Percentiles rank a stretch among this genome's conserved stretches.
Conservation (phyloP, 306 rosid genomes). For the Hylodesmum podocarpum region DNA sequence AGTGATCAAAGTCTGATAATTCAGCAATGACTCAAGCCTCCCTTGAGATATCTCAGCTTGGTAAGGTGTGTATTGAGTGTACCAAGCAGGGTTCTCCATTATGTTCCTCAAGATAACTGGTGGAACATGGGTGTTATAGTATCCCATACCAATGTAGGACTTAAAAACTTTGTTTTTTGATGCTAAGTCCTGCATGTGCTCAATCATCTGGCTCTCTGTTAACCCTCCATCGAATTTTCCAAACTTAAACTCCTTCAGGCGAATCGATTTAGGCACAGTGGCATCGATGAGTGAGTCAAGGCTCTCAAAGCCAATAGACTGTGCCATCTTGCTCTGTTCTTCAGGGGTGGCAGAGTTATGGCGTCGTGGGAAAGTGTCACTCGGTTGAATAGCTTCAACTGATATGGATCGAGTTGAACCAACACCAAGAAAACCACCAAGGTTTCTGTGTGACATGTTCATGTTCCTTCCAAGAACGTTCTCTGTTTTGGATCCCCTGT, state of each 20-base stretch:
- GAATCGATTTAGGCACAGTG: constrained; percentile 90
- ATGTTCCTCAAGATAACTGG: constrained; percentile 95
- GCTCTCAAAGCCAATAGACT: constrained; percentile 51
- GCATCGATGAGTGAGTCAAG: constrained; percentile 82
- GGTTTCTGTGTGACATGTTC: constrained; percentile 16
- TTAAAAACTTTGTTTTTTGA: constrained; percentile 80
- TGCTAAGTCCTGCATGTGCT: constrained; percentile 80
- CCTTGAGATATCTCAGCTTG: constrained; percentile 99
- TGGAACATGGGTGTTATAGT: constrained; percentile 88
- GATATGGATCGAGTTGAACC: constrained; percentile 71
- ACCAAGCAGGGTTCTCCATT: constrained; percentile 99
- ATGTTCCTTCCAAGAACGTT: constrained; percentile 27
- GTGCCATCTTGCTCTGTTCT: constrained; percentile 82
- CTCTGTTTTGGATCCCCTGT: constrained; percentile 44
- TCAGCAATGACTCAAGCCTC: constrained; percentile 85
- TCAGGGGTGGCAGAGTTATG: constrained; percentile 95
- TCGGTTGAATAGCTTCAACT: constrained; percentile 76
- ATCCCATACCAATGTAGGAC: constrained; percentile 91
- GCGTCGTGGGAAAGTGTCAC: constrained; percentile 91
- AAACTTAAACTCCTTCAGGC: constrained; percentile 68
- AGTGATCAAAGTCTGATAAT: constrained; percentile 80
- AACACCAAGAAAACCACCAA: constrained; percentile 24
- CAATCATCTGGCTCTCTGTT: constrained; percentile 89
- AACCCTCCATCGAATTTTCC: constrained; percentile 79
- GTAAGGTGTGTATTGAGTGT: constrained; percentile 96